Evolutionary conservation across 345 rosid genomes (phyloP).

Genomic region (Triadica sebifera): DNA sequence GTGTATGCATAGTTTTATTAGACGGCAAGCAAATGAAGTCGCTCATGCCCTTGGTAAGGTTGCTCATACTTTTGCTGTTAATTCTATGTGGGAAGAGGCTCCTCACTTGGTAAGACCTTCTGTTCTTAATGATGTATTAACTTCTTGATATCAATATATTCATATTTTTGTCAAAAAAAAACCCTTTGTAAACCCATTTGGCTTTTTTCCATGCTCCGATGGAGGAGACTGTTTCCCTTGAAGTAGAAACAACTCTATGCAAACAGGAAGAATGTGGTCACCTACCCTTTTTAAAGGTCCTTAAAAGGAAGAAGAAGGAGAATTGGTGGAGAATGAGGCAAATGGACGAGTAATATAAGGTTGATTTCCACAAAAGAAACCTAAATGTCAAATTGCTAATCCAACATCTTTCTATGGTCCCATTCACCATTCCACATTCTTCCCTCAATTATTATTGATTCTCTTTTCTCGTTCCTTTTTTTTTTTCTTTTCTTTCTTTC

Average conservation of each 20-base stretch:
- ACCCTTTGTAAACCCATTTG: too few species aligned
- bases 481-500: neutral
- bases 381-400: neutral
- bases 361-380: slow-evolving; percentile 19
- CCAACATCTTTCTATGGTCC: neutral
- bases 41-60: too few species aligned
- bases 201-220: neutral
- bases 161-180: neutral
- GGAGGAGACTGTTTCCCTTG: slow-evolving; percentile 14
- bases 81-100: too few species aligned
- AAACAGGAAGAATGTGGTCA: neutral
- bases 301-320: neutral
- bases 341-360: neutral
- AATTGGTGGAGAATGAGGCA: slow-evolving; percentile 10
- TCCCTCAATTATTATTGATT: neutral
- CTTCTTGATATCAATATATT: too few species aligned
- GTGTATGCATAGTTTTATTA: too few species aligned
- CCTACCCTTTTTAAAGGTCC: neutral
- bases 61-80: too few species aligned
- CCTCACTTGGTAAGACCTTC: too few species aligned
- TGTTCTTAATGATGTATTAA: too few species aligned
- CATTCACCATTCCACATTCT: slow-evolving; percentile 8
- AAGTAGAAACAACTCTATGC: slow-evolving; percentile 25
- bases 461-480: neutral
- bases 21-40: too few species aligned